Base-by-base conservation (phyloP, 192 early-diverging fungal genomes). In the Chytriomyces sp. region DNA sequence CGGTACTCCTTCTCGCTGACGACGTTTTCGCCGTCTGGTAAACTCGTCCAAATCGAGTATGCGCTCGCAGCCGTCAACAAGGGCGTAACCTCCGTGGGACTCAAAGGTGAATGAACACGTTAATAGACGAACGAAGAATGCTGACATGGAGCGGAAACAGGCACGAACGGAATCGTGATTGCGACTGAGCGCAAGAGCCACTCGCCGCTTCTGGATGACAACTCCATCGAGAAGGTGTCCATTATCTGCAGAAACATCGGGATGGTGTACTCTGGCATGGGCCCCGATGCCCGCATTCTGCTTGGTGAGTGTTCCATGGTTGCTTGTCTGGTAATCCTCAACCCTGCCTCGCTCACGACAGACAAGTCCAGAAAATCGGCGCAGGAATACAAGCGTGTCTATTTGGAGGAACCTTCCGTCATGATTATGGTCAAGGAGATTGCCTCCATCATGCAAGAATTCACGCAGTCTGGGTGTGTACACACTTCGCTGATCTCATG, bases 231-330 rank as follows among this genome's bases (percentile, higher is more conserved):
- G 81, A 94, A 96, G 74, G 92, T 99, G 52, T 88, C 89, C 39
- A 82, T 83, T 72, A 90, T 99, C 69, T 95, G 91, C 76, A 82
- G 89, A 44, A 95, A 92, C 78, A 94, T 99, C 74, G 97, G 97
- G 64, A 92, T 99, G 86, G 96, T 99, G 31, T 98, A 96, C 80
- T 96, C 97, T 32, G 97, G 97, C 34, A 97, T 99, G 95, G 94
- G 94, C 1, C 96, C 96, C 25, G 97, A 99, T 80, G 94, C 94
- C 77, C 92, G 97, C 61, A 92, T 99, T 30, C 81, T 99, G 33
- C 89, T 98, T 44, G 56, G 56, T 57, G 56, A 57, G 26, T n/a
- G n/a, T n/a, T n/a, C 5, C 30, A 26, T 58, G 36, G 38, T 37
- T 61, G 32, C 59, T 37, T n/a, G 7, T 0, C 14, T 25, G 19